Evolutionary conservation across 371 early-diverging fungal species (phyloP).

Genomic region (Mucor racemosus): DNA sequence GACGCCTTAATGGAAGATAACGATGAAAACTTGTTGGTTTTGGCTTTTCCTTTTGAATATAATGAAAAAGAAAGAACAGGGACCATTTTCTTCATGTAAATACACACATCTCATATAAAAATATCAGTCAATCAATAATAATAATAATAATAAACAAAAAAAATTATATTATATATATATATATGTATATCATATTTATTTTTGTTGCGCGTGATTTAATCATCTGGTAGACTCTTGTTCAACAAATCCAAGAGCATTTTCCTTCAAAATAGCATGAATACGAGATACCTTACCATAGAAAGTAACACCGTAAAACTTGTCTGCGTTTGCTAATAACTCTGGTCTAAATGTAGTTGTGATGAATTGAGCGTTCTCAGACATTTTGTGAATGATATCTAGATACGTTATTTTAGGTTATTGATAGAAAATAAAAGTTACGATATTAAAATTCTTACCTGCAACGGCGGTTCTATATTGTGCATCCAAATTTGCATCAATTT

Average conservation of each 20-base stretch:
- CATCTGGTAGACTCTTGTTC: constrained; percentile 48
- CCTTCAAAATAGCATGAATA: constrained; percentile 69
- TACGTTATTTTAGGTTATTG: neutral
- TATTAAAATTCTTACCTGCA: constrained; percentile 61
- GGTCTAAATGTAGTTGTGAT: constrained; percentile 98
- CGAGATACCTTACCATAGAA: constrained; percentile 86
- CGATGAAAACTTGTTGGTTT: constrained; percentile 8
- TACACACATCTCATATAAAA: neutral
- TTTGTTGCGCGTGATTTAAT: constrained; percentile 25
- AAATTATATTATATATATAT: neutral
- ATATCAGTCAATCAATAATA: neutral
- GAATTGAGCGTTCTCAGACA: constrained; percentile 91
- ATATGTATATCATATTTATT: constrained; percentile 7
- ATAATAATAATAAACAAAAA: neutral
- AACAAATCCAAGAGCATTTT: constrained; percentile 73
- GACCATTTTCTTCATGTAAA: constrained; percentile 2
- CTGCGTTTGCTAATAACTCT: constrained; percentile 88
- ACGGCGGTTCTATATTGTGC: constrained; percentile 94
- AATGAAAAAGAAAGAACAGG: neutral
- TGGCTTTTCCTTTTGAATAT: constrained; percentile 20
- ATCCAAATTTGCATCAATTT: constrained; percentile 99
- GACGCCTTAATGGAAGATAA: constrained; percentile 6
- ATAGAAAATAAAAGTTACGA: neutral
- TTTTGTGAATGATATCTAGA: constrained; percentile 84
- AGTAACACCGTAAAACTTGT: constrained; percentile 97